Base-by-base conservation (phyloP, 164 flowering plant genomes). In the Magnolia sinica region DNA sequence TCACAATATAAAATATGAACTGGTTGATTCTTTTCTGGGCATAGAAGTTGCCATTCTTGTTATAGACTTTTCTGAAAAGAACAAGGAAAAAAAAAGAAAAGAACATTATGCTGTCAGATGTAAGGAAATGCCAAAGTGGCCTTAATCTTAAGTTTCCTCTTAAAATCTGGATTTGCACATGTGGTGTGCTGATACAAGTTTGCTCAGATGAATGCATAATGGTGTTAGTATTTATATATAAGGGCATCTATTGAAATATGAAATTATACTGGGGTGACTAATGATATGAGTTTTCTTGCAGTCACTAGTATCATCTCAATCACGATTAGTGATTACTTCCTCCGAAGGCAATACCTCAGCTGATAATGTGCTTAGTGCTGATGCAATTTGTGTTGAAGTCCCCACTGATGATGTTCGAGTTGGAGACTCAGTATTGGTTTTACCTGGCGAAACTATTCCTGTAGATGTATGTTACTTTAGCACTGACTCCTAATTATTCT, bases 391-490 rank as follows among this genome's bases (percentile, higher is more conserved):
- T 77, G 78, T 92, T 81, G 91, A 90, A 84, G 97, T 92, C 70
- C 90, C 93, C 50, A 92, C 97, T 66, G 98, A 95, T 87, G 91
- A 92, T 83, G 87, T 95, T 78, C 88, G 96, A 80, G 89, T 87
- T 78, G 98, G 98, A 74, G 98, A 95, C 77, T 83, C 91, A 0
- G 81, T 95, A 74, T 81, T 95, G 85, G 96, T 93, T 78, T 87
- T 95, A 70, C 98, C 98, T 76, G 98, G 98, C 51, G 98, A 95
- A 85, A 88, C 91, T 20, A 85, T 95, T 77, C 96, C 98, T 73
- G 90, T 95, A 10, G 98, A 95, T 87, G 98, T 95, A 87, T 80
- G 97, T 74, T 24, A 23, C 69, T 79, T 63, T 49, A 73, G 71
- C 50, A 14, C 49, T 68, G 4, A 31, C 29, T 13, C 29, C 29